Base-by-base conservation (phyloP, 2,329 filamentous ascomycete species). In the Nakataea oryzae region DNA sequence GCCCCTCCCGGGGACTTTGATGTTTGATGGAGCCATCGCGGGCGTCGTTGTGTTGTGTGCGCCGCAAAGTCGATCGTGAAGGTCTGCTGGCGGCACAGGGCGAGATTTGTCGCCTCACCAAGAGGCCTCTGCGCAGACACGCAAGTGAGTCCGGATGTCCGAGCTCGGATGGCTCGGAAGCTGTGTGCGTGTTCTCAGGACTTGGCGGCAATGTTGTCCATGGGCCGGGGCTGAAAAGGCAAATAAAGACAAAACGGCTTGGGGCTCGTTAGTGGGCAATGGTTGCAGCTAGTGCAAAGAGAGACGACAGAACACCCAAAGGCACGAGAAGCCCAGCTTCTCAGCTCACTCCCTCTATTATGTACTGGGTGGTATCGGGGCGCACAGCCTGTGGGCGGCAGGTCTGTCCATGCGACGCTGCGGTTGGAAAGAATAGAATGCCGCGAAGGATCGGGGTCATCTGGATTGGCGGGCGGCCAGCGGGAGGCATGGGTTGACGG, bases 1-100 rank as follows among this genome's bases (percentile, higher is more conserved):
- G 57, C 76, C 78, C 73, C 72, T 72, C 57, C 73, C 67, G 30
- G 81, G 79, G 63, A 85, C 74, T 63, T 76, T 72, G 65, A 81
- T 80, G 63, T 79, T 74, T 63, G 77, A 65, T 32, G 81, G 81
- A 61, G 81, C 81, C 83, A 85, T 85, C 62, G 21, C 21, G 24
- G 12, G 24, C 57, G 58, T n/a, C 34, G 34, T 17, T 47, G 41
- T 6, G 21, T 24, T 50, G 41, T 3, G 21, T 3, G 7, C 17
- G 41, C 21, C 7, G 41, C 17, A 17, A 50, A 50, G 6, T 50
- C 21, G 41, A 50, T 50, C 8, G 41, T n/a, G 8, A 17, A 24
- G 41, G 17, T 17, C 21, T 50, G 41, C 7, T n/a, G 21, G 6
- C 21, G 41, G 21, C 41, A 50, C 41, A n/a, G 21, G 41, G 41